Base-by-base conservation (phyloP, 1,284 basidiomycete genomes). In the Athelia sp. region DNA sequence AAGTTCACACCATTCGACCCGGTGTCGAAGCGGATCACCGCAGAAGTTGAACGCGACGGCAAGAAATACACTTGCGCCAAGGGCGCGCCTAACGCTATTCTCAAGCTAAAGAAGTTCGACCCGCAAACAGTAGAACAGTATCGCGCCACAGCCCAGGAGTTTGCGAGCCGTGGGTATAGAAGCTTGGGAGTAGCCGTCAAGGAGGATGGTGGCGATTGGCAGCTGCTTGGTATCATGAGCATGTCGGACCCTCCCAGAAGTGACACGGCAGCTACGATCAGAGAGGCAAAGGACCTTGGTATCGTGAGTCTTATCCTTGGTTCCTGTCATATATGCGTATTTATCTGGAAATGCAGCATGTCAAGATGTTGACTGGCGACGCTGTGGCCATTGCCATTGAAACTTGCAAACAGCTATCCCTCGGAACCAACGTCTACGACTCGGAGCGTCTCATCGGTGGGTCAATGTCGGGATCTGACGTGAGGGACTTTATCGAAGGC, bases 341-440 rank as follows among this genome's bases (percentile, higher is more conserved):
- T 40, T 40, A n/a, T 17, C 32, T n/a, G 32, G 11, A 34, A 34
- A 40, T 21, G 36, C 19, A 40, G 50, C 60, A 66, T 45, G 71
- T 80, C 53, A 79, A 80, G 70, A 79, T 79, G 77, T 68, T 79
- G 48, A 79, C 77, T 38, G 77, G 77, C 56, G 77, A 79, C 60
- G 77, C 76, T 52, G 75, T 78, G 17, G 75, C 76, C 38, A 79
- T 79, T 51, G 77, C 75, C 38, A 77, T 75, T 59, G 76, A 79
- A 60, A 77, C 75, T 29, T 76, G 75, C 62, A 73, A 74, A 54
- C 54, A 56, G 49, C 58, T 63, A 15, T 34, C 56, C 1, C 53
- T 63, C 15, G 62, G 62, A 18, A 78, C 75, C 54, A 76, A 78
- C 59, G 74, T 79, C 26, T 79, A 77, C 64, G 76, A 79, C 61